A percentile compares a stretch with the other conserved stretches of the same genome.
phyloP scores from a whole-genome alignment of 2,329 filamentous ascomycete species.

The Exophiala mesophila region DNA sequence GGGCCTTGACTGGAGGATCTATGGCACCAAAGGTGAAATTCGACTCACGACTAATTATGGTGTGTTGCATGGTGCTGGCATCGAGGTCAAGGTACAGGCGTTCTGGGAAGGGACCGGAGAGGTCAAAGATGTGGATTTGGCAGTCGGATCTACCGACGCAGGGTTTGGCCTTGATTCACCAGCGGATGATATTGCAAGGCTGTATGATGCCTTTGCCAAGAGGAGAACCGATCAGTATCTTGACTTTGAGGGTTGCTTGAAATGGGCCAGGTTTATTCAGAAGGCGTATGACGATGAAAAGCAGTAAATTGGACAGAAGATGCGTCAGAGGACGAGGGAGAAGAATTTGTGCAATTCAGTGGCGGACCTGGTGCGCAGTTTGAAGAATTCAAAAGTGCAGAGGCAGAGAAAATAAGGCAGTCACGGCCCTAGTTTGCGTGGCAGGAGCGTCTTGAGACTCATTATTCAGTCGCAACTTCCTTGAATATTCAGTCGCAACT shows the following conservation, averaged over 20 bases:
- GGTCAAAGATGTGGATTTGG: constrained; percentile 5
- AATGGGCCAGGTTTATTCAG: constrained; percentile 10
- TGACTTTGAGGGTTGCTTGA: constrained; percentile 7
- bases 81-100: constrained; percentile 5
- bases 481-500: too few relatives aligned
- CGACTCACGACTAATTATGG: background rate
- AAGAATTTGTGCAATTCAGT: too few relatives aligned
- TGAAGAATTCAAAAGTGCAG: too few relatives aligned
- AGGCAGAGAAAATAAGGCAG: too few relatives aligned
- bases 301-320: too few relatives aligned
- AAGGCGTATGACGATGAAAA: constrained; percentile 1
- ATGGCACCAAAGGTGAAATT: constrained; percentile 16
- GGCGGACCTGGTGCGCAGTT: too few relatives aligned
- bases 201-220: constrained; percentile 8
- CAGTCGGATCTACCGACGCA: background rate
- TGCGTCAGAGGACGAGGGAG: too few relatives aligned
- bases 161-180: constrained; percentile 3
- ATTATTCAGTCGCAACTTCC: too few relatives aligned
- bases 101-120: background rate
- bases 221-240: constrained; percentile 4
- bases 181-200: constrained; percentile 8
- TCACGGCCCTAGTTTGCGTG: too few relatives aligned
- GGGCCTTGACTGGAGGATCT: constrained; percentile 20
- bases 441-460: too few relatives aligned
- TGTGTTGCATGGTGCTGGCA: background rate